Base-by-base conservation (phyloP, 2,329 filamentous ascomycete species). In the Monascus ruber region DNA sequence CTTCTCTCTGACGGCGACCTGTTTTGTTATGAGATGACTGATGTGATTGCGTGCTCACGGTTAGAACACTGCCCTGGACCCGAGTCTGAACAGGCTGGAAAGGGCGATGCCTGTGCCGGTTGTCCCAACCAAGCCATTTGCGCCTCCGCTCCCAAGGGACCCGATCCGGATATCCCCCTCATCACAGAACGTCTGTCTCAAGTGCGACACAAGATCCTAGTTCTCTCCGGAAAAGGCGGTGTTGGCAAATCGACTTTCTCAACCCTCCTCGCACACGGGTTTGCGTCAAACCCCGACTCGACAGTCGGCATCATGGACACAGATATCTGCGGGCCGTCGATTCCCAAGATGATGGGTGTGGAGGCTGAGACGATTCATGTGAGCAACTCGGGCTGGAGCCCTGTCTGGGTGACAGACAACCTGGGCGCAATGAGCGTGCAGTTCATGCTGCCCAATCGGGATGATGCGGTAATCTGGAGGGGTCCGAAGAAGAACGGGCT, bases 261-360 rank as follows among this genome's bases (percentile, higher is more conserved):
- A 3, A 83, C 80, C 2, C 77, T 96, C 52, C 77, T 96, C 11
- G 83, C 85, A 2, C 86, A 94, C 58, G 88, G 85, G 1, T 93
- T 98, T 53, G 85, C 91, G 1, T 76, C 77, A 9, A 85, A 93
- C 60, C 78, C 81, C 0, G 77, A 81, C 34, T 81, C 71, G 41
- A 85, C 78, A 1, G 85, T 98, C 26, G 91, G 89, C 17, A 81
- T 98, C 51, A 95, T 96, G 86, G 91, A 98, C 64, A 93, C 91
- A 5, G 91, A 98, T 62, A 94, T 98, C 46, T 95, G 87, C 65
- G 91, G 91, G 0, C 91, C 91, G 1, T 86, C 80, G 47, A 95
- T 98, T 53, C 91, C 91, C 17, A 95, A 95, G 68, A 96, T 98
- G 89, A 88, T 98, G 81, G 91, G 91, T 28, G 89, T 95, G 1